These are phyloP conservation scores for Zostera marina DNA, from an alignment of 116 monocot genomes.

Conservation along the genomic window DNA sequence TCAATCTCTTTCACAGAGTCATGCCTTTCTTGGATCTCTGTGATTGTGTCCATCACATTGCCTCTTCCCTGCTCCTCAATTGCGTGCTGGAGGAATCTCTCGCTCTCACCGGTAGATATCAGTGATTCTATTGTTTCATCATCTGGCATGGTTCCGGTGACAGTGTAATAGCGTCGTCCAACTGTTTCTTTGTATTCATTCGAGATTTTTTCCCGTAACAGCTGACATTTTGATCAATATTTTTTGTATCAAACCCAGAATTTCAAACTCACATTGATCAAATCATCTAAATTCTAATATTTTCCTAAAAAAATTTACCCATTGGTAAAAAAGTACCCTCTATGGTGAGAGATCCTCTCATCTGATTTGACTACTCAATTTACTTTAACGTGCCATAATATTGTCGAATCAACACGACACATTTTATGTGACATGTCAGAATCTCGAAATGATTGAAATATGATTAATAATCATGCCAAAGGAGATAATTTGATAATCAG, in stretches of 20 bases:
- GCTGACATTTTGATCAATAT: conserved; percentile 1
- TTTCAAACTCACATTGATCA: no score
- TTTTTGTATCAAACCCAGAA: no score
- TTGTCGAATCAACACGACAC: no score
- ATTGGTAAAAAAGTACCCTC: no score
- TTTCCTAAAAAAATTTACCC: no score
- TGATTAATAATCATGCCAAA: background rate
- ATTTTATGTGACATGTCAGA: no score
- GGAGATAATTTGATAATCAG: no score
- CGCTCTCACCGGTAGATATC: conserved; percentile 65
- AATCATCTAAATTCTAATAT: no score
- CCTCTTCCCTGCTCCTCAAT: conserved; percentile 76
- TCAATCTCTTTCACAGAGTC: conserved; percentile 76
- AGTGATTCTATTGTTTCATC: conserved; percentile 51
- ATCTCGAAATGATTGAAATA: no score
- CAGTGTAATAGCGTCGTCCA: conserved; percentile 49
- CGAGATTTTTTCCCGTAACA: conserved; percentile 30
- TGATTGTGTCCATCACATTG: conserved; percentile 49
- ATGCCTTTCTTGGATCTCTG: conserved; percentile 74
- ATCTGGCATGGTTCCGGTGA: conserved; percentile 55
- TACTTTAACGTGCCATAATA: no score
- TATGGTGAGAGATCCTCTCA: no score
- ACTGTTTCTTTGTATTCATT: conserved; percentile 69
- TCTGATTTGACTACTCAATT: no score
- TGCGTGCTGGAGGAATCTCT: conserved; percentile 61